phyloP scores from a whole-genome alignment of 1,284 basidiomycete genomes.

The Pascua sp. region DNA sequence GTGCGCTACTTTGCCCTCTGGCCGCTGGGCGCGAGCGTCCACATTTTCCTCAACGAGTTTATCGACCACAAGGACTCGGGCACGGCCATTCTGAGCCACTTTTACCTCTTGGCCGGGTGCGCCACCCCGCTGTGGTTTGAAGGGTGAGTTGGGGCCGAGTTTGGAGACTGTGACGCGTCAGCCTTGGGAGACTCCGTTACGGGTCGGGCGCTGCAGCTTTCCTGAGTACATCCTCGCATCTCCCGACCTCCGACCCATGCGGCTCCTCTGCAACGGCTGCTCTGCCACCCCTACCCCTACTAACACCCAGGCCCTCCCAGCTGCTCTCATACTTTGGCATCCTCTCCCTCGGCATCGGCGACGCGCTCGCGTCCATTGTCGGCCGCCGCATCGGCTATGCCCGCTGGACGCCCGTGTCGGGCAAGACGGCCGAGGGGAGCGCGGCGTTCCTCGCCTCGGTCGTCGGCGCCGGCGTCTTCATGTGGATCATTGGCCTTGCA shows the following conservation, averaged over 20 bases:
- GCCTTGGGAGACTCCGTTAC: too few relatives aligned
- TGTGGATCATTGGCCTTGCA: constrained; percentile 67
- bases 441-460: constrained; percentile 75
- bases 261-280: background rate
- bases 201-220: too few relatives aligned
- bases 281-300: background rate
- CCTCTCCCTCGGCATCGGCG: constrained; percentile 84
- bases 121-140: constrained; percentile 93
- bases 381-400: constrained; percentile 76
- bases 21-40: constrained; percentile 88
- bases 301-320: constrained; percentile 58
- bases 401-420: constrained; percentile 75
- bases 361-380: constrained; percentile 88
- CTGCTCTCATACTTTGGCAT: constrained; percentile 85
- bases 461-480: constrained; percentile 62
- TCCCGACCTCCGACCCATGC: too few relatives aligned
- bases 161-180: too few relatives aligned
- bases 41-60: constrained; percentile 97
- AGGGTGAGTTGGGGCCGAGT: constrained; percentile 57
- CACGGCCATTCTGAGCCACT: constrained; percentile 94
- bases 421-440: constrained; percentile 91
- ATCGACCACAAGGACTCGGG: constrained; percentile 92
- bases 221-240: too few relatives aligned
- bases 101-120: constrained; percentile 93
- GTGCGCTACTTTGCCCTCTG: constrained; percentile 97